Evolutionary conservation across 768 basidiomycete species (phyloP), one percentile per base, ranked within the genome.

Genomic region (Lenzites betulinus): DNA sequence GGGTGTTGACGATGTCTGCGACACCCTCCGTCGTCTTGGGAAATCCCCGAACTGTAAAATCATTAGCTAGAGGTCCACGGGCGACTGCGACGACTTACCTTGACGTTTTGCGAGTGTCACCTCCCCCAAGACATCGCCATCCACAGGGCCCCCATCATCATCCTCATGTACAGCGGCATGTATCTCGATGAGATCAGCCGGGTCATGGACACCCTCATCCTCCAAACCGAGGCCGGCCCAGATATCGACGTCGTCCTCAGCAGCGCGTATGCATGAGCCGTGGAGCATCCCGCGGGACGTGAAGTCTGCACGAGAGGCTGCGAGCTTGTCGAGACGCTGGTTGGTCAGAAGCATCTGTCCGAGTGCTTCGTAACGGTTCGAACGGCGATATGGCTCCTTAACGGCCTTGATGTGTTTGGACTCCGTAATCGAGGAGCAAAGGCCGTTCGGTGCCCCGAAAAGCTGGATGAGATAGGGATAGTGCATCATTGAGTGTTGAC

Each of bases 371-470:
- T 56, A 58, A 0, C 52, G 54, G 44, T 53, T 71, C 2, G 70
- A 68, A 0, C 64, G 58, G 9, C 67, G 66, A 58, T 64, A 71
- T 2, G 69, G 70, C 42, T 66, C 52, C 54, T 71, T 71, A 22
- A 71, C 66, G 1, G 70, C 69, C 26, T 51, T 61, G 49, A 71
- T 71, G 35, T 71, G 69, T 47, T 60, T 67, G 9, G 69, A 66
- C 51, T 71, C 70, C 3, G 67, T 71, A 48, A 71, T 70, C 9
- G 66, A 70, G 8, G 70, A 67, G 43, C 70, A 70, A 3, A 71
- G 60, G 13, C 69, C 69, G 46, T 70, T 68, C 1, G 66, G 70
- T 1, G 70, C 53, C 18, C 63, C 70, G 43, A 68, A 71, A 0
- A 15, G n/a, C 30, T 51, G 33, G 41, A 71, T 70, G 13, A 54